phyloP scores from a whole-genome alignment of 768 basidiomycete species.

The Pisolithus orientalis region DNA sequence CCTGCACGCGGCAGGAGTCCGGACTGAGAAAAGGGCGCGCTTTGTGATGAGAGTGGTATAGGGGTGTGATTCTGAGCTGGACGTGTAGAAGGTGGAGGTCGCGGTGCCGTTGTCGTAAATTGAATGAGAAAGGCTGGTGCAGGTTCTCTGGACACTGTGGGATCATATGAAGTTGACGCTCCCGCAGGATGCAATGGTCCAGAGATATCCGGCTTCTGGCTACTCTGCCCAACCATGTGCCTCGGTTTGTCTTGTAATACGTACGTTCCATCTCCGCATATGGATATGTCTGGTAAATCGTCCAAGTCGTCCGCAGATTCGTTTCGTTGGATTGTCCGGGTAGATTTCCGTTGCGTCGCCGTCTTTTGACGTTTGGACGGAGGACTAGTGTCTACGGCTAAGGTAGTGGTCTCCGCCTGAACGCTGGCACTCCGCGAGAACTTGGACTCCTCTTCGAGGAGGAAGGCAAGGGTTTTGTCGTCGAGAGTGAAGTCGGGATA shows the following conservation, averaged over 20 bases:
- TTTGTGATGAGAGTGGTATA: slow-evolving; percentile 17
- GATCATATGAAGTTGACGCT: slow-evolving; percentile 4
- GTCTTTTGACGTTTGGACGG: slow-evolving; percentile 56
- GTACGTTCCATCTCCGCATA: slow-evolving; percentile 56
- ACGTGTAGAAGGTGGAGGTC: slow-evolving; percentile 12
- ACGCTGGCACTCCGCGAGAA: slow-evolving; percentile 19
- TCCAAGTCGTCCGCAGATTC: slow-evolving; percentile 37
- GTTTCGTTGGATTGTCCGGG: slow-evolving; percentile 17
- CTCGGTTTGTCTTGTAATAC: slow-evolving; percentile 28
- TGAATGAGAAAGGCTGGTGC: slow-evolving; percentile 7
- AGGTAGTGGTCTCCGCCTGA: slow-evolving; percentile 16
- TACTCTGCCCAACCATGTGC: slow-evolving; percentile 8
- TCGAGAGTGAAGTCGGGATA: slow-evolving; percentile 57
- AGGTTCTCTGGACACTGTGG: slow-evolving; percentile 9
- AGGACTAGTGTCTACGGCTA: slow-evolving; percentile 23
- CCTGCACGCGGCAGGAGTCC: slow-evolving; percentile 2
- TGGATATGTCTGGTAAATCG: slow-evolving; percentile 56
- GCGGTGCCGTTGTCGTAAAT: slow-evolving; percentile 9
- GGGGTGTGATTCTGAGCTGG: slow-evolving; percentile 1
- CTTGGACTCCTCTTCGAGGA: slow-evolving; percentile 52
- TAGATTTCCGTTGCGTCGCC: slow-evolving; percentile 36
- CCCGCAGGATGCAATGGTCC: slow-evolving; percentile 7
- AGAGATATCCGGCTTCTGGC: slow-evolving; percentile 8
- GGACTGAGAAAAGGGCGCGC: slow-evolving; percentile 9
- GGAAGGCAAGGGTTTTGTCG: slow-evolving; percentile 50